A percentile compares a stretch with the other conserved stretches of the same genome.
Evolutionary conservation across 2,329 filamentous ascomycete genomes (phyloP).

Genomic region (Curvularia eragrostidis): DNA sequence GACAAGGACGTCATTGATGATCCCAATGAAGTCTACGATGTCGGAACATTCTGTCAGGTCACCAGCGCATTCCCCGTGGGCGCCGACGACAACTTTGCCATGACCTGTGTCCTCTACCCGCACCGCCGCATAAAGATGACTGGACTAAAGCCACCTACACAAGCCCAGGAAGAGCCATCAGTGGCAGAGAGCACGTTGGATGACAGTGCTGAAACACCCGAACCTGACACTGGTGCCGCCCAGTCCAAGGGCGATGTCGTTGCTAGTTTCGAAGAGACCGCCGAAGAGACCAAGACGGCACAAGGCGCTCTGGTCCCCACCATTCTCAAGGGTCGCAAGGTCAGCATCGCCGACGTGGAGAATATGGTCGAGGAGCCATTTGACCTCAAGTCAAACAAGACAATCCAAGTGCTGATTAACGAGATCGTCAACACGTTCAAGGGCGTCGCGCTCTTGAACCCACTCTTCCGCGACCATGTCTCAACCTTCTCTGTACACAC

Average conservation of each 20-base stretch:
- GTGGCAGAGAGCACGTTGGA: conserved; percentile 51
- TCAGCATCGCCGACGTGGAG: conserved; percentile 94
- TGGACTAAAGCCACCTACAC: conserved; percentile 73
- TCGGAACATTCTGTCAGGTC: conserved; percentile 96
- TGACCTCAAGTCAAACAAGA: conserved; percentile 86
- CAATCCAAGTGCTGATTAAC: conserved; percentile 90
- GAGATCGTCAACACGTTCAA: conserved; percentile 99
- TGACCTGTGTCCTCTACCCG: conserved; percentile 95
- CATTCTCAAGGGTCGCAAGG: conserved; percentile 88
- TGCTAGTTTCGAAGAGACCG: conserved; percentile 90
- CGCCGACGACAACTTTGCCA: conserved; percentile 75
- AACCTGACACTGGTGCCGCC: conserved; percentile 57
- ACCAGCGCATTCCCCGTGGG: conserved; percentile 93
- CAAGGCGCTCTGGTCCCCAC: conserved; percentile 80
- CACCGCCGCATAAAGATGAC: conserved; percentile 94
- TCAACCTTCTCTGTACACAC: conserved; percentile 84
- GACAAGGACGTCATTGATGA: conserved; percentile 94
- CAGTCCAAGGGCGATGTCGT: conserved; percentile 81
- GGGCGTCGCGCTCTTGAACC: conserved; percentile 92
- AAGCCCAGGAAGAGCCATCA: conserved; percentile 41
- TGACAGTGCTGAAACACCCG: conserved; percentile 44
- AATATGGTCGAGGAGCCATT: conserved; percentile 88
- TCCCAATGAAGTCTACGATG: conserved; percentile 89
- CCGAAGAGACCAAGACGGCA: conserved; percentile 61
- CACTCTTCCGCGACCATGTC: conserved; percentile 94